Evolutionary conservation across 225 moss, liverwort and hornwort species (phyloP), one percentile per base, ranked within the genome.

Genomic region (Polytrichum commune): DNA sequence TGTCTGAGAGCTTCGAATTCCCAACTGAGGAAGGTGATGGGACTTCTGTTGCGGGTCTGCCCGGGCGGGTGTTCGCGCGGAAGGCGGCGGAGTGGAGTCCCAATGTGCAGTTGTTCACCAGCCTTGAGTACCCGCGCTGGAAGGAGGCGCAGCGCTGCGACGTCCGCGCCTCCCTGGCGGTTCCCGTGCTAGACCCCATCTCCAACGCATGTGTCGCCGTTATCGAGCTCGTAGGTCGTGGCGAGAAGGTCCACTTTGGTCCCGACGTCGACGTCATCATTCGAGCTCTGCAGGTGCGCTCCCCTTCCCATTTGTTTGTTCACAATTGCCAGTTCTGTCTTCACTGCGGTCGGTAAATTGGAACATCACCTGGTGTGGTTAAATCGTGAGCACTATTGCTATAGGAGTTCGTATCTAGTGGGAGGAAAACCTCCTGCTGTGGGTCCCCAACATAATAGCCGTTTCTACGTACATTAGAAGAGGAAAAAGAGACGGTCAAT

Each of bases 61-160:
- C 88, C 7, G 91, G 90, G 7, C 93, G 93, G 35, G 93, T 94
- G 8, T 94, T 86, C 54, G 69, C 83, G 56, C 86, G 83, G 24
- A 85, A 90, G 62, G 79, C 75, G 29, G 88, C 93, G 2, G 93
- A 94, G 71, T 94, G 93, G 93, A 88, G 91, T 13, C 93, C 93
- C 29, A 94, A 94, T 74, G 93, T 94, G 35, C 90, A 90, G 38
- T 88, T 88, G 57, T 94, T 88, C 72, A 81, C 32, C 60, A 69
- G 79, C 20, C 83, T 79, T 4, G 93, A 94, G 80, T 94, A 91
- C 57, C 80, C 81, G 53, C 82, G 93, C 22, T 77, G 76, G 8
- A 74, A 73, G 38, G 90, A 91, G 55, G 93, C 93, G 1, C 81
- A 81, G 57, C 84, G 85, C 60, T 94, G 80, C 69, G 79, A 80